Base-by-base conservation (phyloP, 805 yeast genomes). In the Candida vartiovaarae region DNA sequence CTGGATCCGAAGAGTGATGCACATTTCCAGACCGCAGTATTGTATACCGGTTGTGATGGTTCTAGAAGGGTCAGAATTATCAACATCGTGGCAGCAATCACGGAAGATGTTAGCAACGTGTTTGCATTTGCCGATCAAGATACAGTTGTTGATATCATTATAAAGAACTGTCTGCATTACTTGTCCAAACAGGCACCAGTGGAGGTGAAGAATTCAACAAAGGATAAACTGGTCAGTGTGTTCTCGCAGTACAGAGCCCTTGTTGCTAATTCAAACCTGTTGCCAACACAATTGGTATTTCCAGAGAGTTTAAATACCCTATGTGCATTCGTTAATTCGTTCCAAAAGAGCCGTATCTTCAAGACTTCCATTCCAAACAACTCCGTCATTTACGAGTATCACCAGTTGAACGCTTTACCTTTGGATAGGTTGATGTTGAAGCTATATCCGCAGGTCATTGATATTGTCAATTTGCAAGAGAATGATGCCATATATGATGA, bases 1-100 rank as follows among this genome's bases (percentile, higher is more conserved):
- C 67, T 88, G 31, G 76, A 80, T 45, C 70, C 84, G 2, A 78
- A 78, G 47, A 71, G 74, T 33, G 96, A 89, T 61, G 84, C 87
- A 24, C 93, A 88, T 61, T 87, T 91, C 68, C 99, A 93, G 64
- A 84, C 86, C 2, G 97, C 98, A 0, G 53, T 93, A 27, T 67
- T 93, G 43, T 91, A 89, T 60, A 90, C 97, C 0, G 84, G 88
- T 38, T 57, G 71, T 2, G 71, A 72, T 39, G 99, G 99, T 24
- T 64, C 71, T 7, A 70, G 97, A 51, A 82, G 86, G 54, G 91
- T 93, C 11, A 74, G 99, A 49, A 89, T 89, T n/a, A 75, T 85
- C 39, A 93, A 93, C 57, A 68, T 80, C 44, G 82, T 84, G n/a
- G 77, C 86, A 38, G 85, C 95, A 0, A 90, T 87, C 11, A 78